Evolutionary conservation across 2,329 filamentous ascomycete species (phyloP), one percentile per base, ranked within the genome.

Genomic region (Fusarium agapanthi): DNA sequence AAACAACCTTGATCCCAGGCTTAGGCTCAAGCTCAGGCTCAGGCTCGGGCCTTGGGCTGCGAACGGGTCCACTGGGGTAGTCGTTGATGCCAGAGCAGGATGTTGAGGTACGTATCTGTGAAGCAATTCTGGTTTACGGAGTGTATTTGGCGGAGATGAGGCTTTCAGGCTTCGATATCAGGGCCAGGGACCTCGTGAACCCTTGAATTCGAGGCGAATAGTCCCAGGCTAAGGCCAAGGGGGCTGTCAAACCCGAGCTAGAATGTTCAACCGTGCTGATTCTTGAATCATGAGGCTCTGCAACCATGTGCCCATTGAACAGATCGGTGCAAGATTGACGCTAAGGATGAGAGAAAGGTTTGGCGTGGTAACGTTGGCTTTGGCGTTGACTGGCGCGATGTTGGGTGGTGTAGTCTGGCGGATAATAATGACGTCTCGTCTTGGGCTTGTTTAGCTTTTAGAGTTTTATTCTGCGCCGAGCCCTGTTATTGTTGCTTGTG

Each of bases 261-360:
- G 58, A 67, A 65, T 55, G 18, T 56, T 73, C 41, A 53, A 59
- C 55, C 15, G 53, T 51, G 50, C 59, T 56, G 50, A n/a, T 65
- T 63, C 50, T 64, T 76, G 73, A 72, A 75, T 57, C 55, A 55
- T 77, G 75, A 76, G 74, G 74, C 74, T 76, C 74, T 76, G 74
- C 70, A 65, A 71, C 56, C 63, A 43, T 68, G 40, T 50, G 41
- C 32, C 32, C 28, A 56, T 44, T 57, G 30, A 53, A 45, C 47
- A 43, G 61, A 56, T 59, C 32, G 41, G 41, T 47, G 44, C 30
- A 56, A 54, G 48, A 51, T 38, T 73, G 55, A 48, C 59, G 35
- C 28, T 66, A 50, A 34, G 47, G 6, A 54, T 61, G 47, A 20
- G 20, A 58, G 35, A 47, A 48, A 50, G 45, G 37, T 64, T 65